A percentile compares a stretch with the other conserved stretches of the same genome.
These are phyloP conservation scores for Stemphylium vesicarium DNA, from an alignment of 2,329 filamentous ascomycete genomes.

Conservation along the genomic window DNA sequence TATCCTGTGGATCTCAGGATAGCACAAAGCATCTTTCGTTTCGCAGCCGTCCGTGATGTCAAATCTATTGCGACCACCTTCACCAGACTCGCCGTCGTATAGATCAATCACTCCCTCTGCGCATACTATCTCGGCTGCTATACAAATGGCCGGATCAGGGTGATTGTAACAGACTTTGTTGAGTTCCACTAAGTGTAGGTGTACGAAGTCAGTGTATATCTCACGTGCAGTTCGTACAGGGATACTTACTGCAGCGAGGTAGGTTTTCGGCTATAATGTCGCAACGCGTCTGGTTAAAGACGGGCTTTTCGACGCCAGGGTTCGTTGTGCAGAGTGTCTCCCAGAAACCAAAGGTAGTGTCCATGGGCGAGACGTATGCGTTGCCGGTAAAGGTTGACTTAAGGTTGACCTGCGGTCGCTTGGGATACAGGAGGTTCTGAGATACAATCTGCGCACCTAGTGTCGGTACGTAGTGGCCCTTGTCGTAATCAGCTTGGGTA, in stretches of 20 bases:
- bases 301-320: conserved; percentile 50
- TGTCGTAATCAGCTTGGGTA: conserved; percentile 8
- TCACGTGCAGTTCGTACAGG: too few species aligned
- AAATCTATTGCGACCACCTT: conserved; percentile 52
- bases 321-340: conserved; percentile 57
- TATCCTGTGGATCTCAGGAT: conserved; percentile 39
- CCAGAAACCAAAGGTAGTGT: conserved; percentile 54
- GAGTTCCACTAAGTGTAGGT: conserved; percentile 39
- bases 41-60: conserved; percentile 53
- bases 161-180: conserved; percentile 49
- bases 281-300: conserved; percentile 56
- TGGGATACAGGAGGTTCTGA: conserved; percentile 53
- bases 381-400: conserved; percentile 57
- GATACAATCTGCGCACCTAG: conserved; percentile 53
- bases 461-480: conserved; percentile 58
- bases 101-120: conserved; percentile 48
- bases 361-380: conserved; percentile 53
- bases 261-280: conserved; percentile 55
- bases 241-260: conserved; percentile 47
- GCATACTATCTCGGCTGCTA: conserved; percentile 47
- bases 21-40: conserved; percentile 48
- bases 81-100: conserved; percentile 51
- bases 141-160: conserved; percentile 53
- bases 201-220: too few species aligned
- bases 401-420: conserved; percentile 51